Evolutionary conservation across 495 filamentous ascomycete species (phyloP), one percentile per base, ranked within the genome.

Genomic region (Neurospora discreta): DNA sequence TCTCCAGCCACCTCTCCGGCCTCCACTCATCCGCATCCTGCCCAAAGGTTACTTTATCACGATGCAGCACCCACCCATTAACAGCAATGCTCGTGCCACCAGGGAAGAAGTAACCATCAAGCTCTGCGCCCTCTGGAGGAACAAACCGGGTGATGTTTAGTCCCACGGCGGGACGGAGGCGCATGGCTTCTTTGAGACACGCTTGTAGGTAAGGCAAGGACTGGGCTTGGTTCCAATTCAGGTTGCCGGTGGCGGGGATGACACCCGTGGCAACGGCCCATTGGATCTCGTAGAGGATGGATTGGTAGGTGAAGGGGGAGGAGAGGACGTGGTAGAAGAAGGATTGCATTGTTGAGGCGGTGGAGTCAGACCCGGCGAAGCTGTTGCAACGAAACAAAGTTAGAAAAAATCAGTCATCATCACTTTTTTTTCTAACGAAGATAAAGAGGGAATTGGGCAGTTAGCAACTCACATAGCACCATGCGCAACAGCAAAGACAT

Each of bases 1-100:
- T 82, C 71, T 87, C 84, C 44, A 93, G 75, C 90, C 91, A 92
- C 46, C 91, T 76, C 78, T 90, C 90, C 0, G 91, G 90, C 20
- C 86, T 78, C 74, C 86, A 93, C 1, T 76, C 74, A 3, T 90
- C 87, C 8, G 89, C 87, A 72, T 93, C 90, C 6, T 84, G 76
- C 1, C 90, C 90, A 77, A 89, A 92, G n/a, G 87, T 74, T 0
- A 79, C 81, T 72, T 80, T 80, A 65, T 88, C 82, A 1, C 87
- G 81, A 69, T 85, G 84, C 44, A 87, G 70, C 68, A 88, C 84
- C 78, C 85, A 88, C 0, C 86, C 84, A 74, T 88, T 88, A 68
- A 84, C 82, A 0, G 86, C 86, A 33, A 91, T 76, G 3, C 80
- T 73, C 0, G 82, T 85, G 23, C 84, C 84, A 3, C 80, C 84